Evolutionary conservation across 106 monocot genomes (phyloP), one percentile per base, ranked within the genome.

Genomic region (Allium cepa): DNA sequence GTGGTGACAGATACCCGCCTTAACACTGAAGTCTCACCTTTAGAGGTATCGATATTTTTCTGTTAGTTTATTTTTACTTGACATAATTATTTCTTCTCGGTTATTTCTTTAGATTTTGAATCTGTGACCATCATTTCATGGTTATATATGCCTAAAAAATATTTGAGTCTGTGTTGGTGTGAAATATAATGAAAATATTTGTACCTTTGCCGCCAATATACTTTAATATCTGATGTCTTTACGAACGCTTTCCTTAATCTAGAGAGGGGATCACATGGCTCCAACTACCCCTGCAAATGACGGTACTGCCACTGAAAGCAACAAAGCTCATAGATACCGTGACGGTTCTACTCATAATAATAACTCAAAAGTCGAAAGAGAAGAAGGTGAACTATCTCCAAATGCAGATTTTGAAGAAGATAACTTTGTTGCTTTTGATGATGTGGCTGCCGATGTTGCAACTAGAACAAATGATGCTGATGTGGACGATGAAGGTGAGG

Each of bases 371-470:
- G 78, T 85, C 70, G 99, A 99, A 81, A 87, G 93, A 63, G 97
- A 99, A 78, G 94, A 95, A 71, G 94, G 94, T 57, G 94, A 99
- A 72, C 67, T 99, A 66, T 99, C 97, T 45, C 97, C 97, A 47
- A 93, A 90, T 75, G 86, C 80, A 52, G 88, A 97, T 69, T 92
- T 90, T 72, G 97, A 97, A 77, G 96, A 99, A 71, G 97, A 92
- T 47, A 90, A 90, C 75, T 99, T 93, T 77, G 82, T 90, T 17
- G 63, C 62, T 9, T 90, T 92, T 77, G 80, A 82, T 67, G 84
- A 79, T 62, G 49, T 67, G 67, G 53, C 80, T 8, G 55, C 78
- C 7, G 79, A 79, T 60, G 66, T 50, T 26, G 47, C 57, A 1
- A 63, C 85, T 60, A 79, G 83, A 74, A 50, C 47, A 8, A 85